Evolutionary conservation across 495 filamentous ascomycete genomes (phyloP).

Genomic region (Penicillium chermesinum): DNA sequence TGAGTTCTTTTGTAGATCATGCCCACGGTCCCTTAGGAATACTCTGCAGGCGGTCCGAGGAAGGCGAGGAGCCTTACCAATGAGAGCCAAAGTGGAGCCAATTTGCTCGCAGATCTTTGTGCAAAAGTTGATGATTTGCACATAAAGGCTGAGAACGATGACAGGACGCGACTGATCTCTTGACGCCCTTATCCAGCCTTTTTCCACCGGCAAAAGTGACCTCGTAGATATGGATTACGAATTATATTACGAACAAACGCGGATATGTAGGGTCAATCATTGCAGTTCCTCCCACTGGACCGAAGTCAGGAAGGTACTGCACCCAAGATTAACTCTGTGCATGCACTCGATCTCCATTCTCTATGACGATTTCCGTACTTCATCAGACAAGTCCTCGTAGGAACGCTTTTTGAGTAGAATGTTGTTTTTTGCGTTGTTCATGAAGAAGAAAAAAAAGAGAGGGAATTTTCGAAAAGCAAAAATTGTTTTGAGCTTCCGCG

Average conservation of each 20-base stretch:
- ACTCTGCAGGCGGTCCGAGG: no score
- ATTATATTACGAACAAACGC: background rate
- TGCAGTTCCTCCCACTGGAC: slow-evolving; percentile 57
- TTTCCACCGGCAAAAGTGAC: no score
- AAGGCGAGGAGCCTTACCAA: no score
- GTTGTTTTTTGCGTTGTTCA: slow-evolving; percentile 65
- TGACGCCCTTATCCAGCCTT: no score
- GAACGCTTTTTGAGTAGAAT: slow-evolving; percentile 60
- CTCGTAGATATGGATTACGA: no score
- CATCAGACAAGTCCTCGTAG: slow-evolving; percentile 53
- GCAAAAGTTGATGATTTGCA: no score
- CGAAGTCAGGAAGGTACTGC: slow-evolving; percentile 49
- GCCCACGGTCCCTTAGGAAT: no score
- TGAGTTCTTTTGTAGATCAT: no score
- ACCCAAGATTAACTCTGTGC: slow-evolving; percentile 61
- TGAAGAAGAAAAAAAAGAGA: slow-evolving; percentile 36
- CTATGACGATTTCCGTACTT: slow-evolving; percentile 59
- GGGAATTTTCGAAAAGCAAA: slow-evolving; percentile 15
- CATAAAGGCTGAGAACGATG: no score
- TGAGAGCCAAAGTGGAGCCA: no score
- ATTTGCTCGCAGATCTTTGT: no score
- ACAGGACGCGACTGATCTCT: no score
- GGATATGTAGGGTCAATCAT: slow-evolving; percentile 61
- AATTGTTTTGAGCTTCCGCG: slow-evolving; percentile 14
- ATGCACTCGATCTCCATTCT: slow-evolving; percentile 56